A percentile compares a stretch with the other conserved stretches of the same genome.
phyloP scores from a whole-genome alignment of 2,329 filamentous ascomycete species.

The Dactylellina sp. region DNA sequence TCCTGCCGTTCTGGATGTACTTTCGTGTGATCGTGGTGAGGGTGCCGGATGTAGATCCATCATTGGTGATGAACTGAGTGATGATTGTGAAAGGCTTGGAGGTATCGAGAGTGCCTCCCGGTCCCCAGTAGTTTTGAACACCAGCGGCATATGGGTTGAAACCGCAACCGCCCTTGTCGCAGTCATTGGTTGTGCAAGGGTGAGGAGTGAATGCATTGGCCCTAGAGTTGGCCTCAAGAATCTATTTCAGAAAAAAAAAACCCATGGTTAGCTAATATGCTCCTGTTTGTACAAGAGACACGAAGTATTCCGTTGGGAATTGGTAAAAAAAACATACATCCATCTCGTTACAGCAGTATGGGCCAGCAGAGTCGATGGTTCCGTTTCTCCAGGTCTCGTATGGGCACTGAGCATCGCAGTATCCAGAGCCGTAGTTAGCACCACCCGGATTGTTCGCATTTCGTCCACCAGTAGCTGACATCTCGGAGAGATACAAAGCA shows the following conservation, averaged over 20 bases:
- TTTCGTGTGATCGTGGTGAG: conserved; percentile 43
- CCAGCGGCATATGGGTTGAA: conserved; percentile 57
- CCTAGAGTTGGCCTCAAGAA: conserved; percentile 58
- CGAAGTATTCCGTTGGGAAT: too few relatives aligned
- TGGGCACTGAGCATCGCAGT: conserved; percentile 66
- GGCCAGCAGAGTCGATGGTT: conserved; percentile 62
- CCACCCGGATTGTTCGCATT: conserved; percentile 63
- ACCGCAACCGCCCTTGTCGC: conserved; percentile 40
- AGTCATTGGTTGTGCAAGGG: conserved; percentile 51
- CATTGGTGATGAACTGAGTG: conserved; percentile 57
- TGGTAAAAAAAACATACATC: conserved; percentile 63
- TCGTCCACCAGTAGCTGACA: conserved; percentile 62
- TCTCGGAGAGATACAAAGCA: conserved; percentile 64
- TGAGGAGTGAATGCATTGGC: conserved; percentile 58
- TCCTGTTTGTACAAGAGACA: too few relatives aligned
- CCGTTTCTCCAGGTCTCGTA: conserved; percentile 63
- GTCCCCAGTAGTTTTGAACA: conserved; percentile 56
- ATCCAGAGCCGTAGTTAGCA: conserved; percentile 67
- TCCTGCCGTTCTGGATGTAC: conserved; percentile 51
- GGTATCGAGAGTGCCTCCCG: conserved; percentile 57
- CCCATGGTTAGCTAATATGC: too few relatives aligned
- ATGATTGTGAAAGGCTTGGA: conserved; percentile 56
- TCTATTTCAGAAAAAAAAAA: too few relatives aligned
- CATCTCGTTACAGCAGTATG: conserved; percentile 69
- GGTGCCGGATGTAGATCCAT: conserved; percentile 17